Percentiles rank a stretch among this genome's conserved stretches.
These are phyloP conservation scores for Paulownia fortunei DNA, from an alignment of 257 asterid species.

Conservation along the genomic window DNA sequence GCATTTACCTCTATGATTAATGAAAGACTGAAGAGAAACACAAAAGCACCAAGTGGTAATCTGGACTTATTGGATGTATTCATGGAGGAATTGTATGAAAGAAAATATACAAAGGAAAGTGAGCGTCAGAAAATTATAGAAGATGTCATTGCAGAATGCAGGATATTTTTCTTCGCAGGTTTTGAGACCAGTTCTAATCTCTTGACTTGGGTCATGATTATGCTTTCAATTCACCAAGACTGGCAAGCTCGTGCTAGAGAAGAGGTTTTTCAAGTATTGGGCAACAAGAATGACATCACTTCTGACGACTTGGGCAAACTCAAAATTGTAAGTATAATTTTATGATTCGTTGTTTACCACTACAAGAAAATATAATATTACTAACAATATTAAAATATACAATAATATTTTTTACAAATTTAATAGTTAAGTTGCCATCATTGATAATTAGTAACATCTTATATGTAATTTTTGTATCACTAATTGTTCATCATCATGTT, in stretches of 20 bases:
- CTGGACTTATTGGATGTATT: slow-evolving; percentile 15
- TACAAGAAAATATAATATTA: too few relatives aligned
- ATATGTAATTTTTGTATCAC: too few relatives aligned
- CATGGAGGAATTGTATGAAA: slow-evolving; percentile 13
- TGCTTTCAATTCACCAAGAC: too few relatives aligned
- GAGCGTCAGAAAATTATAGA: too few relatives aligned
- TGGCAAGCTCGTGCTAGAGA: too few relatives aligned
- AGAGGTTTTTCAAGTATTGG: too few relatives aligned
- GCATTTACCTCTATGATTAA: slow-evolving; percentile 10
- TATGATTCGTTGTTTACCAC: too few relatives aligned
- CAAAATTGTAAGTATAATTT: slow-evolving; percentile 36
- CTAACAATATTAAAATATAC: too few relatives aligned
- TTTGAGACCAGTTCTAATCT: slow-evolving; percentile 23
- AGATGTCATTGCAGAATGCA: slow-evolving; percentile 29
- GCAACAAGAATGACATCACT: slow-evolving; percentile 10
- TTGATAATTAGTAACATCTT: too few relatives aligned
- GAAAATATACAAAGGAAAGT: not conserved
- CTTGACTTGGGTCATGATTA: slow-evolving; percentile 40
- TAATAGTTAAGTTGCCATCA: too few relatives aligned
- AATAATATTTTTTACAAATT: too few relatives aligned
- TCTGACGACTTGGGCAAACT: slow-evolving; percentile 22
- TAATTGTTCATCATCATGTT: too few relatives aligned
- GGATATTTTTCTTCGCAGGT: slow-evolving; percentile 28
- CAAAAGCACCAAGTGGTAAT: not conserved
- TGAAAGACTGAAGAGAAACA: not conserved